Base-by-base conservation (phyloP, 164 flowering plant species). In the Aristolochia contorta region DNA sequence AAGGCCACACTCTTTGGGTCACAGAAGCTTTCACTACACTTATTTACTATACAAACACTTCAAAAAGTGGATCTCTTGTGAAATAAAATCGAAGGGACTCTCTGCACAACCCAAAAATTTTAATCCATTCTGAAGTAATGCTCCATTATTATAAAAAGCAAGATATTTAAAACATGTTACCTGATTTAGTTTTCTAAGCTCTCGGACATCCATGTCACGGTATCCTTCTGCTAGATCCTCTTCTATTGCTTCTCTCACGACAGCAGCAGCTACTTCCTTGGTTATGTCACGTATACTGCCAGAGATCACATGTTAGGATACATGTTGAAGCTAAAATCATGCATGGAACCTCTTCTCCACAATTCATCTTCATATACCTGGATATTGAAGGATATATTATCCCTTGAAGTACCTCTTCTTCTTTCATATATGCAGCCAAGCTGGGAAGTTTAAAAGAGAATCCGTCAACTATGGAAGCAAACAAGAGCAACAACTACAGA, bases 191-290 rank as follows among this genome's bases (percentile, higher is more conserved):
- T 73, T 86, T 43, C 52, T 65, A 27, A 94, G 80, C 68, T 94
- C 97, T 64, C 90, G 82, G 46, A 81, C 80, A 78, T 87, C 95
- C 86, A 91, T 79, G 46, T 78, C 96, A 57, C 97, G 94, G 69
- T 94, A 89, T 52, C 97, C 99, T 75, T 91, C 96, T 9, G 89
- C 99, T 18, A 94, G 79, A 66, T 87, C 96, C 69, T 94, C 99
- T 70, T 74, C 76, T 56, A 88, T 70, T 54, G 97, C 99, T 83
- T 94, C 99, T 68, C 67, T 80, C 16, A 94, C 69, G 54, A 94
- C 97, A 55, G 99, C 97, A 46, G 91, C 84, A 63, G 99, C 99
- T 54, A 94, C 83, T 76, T 89, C 76, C 77, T 83, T 91, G 54
- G 99, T 94, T 73, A 94, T 94, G 65, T 94, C 96, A 63, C 97